A percentile compares a stretch with the other conserved stretches of the same genome.
These are phyloP conservation scores for Sporisorium iseilematis-ciliati DNA, from an alignment of 1,284 basidiomycete species.

Conservation along the genomic window DNA sequence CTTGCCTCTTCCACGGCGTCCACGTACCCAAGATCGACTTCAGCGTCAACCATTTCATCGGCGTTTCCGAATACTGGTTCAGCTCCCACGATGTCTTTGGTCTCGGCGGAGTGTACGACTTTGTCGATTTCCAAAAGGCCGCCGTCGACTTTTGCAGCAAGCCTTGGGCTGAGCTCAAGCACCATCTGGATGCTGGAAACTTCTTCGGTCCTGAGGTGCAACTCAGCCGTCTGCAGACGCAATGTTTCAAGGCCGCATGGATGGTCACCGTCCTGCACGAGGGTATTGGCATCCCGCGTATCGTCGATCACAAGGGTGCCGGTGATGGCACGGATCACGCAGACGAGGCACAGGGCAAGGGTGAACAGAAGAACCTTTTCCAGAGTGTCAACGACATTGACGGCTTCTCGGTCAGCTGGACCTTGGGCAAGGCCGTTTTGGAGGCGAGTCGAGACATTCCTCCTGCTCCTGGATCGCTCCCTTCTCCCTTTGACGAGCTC, in stretches of 20 bases:
- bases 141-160: slow-evolving; percentile 86
- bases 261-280: slow-evolving; percentile 95
- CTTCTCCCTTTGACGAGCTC: slow-evolving; percentile 45
- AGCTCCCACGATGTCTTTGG: slow-evolving; percentile 96
- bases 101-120: slow-evolving; percentile 93
- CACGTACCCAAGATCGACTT: slow-evolving; percentile 85
- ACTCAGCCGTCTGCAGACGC: slow-evolving; percentile 87
- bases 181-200: slow-evolving; percentile 76
- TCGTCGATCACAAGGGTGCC: slow-evolving; percentile 76
- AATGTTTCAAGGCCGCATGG: slow-evolving; percentile 99
- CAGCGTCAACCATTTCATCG: slow-evolving; percentile 90
- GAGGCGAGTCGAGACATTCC: slow-evolving; percentile 80
- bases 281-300: slow-evolving; percentile 92
- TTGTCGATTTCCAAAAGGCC: slow-evolving; percentile 92
- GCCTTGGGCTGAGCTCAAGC: slow-evolving; percentile 80
- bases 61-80: slow-evolving; percentile 99
- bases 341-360: slow-evolving; percentile 61
- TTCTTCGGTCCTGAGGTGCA: slow-evolving; percentile 77
- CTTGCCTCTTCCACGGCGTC: slow-evolving; percentile 97
- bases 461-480: slow-evolving; percentile 46
- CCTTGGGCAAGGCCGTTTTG: slow-evolving; percentile 96
- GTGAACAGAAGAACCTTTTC: slow-evolving; percentile 74
- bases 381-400: slow-evolving; percentile 92
- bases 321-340: slow-evolving; percentile 61
- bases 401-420: slow-evolving; percentile 96